These are phyloP conservation scores for Fusarium guadeloupense DNA, from an alignment of 2,329 filamentous ascomycete species.

Conservation along the genomic window DNA sequence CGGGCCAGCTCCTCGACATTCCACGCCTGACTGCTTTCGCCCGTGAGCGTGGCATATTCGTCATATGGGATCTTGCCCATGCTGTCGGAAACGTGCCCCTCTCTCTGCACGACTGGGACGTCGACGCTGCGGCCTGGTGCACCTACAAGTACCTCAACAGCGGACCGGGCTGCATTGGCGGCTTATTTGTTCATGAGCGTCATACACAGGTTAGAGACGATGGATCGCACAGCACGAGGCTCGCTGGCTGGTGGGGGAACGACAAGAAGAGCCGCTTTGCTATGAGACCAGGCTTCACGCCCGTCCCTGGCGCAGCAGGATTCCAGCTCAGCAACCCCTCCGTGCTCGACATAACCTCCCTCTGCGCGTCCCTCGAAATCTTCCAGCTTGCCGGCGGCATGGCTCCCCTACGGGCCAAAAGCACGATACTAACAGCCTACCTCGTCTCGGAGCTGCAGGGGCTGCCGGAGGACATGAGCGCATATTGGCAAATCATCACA, in stretches of 20 bases:
- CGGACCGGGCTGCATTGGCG: slow-evolving; percentile 80
- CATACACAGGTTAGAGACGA: slow-evolving; percentile 64
- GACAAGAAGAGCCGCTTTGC: slow-evolving; percentile 75
- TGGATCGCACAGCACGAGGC: slow-evolving; percentile 65
- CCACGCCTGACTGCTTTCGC: slow-evolving; percentile 77
- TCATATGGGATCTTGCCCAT: slow-evolving; percentile 87
- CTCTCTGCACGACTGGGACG: slow-evolving; percentile 80
- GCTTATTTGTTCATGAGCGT: slow-evolving; percentile 77
- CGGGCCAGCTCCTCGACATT: slow-evolving; percentile 84
- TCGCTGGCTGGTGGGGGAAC: slow-evolving; percentile 85
- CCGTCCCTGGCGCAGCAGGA: slow-evolving; percentile 77
- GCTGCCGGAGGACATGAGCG: slow-evolving; percentile 38
- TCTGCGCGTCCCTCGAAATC: slow-evolving; percentile 75
- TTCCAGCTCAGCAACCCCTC: slow-evolving; percentile 81
- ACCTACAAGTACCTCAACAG: slow-evolving; percentile 90
- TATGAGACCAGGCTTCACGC: slow-evolving; percentile 80
- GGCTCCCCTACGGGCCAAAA: slow-evolving; percentile 68
- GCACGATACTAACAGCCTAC: slow-evolving; percentile 69
- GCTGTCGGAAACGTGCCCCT: slow-evolving; percentile 82
- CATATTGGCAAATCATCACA: slow-evolving; percentile 69
- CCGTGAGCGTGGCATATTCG: slow-evolving; percentile 70
- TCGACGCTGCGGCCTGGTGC: slow-evolving; percentile 89
- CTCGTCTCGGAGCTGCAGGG: slow-evolving; percentile 68
- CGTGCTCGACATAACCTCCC: slow-evolving; percentile 75
- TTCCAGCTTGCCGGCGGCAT: slow-evolving; percentile 62